A percentile compares a stretch with the other conserved stretches of the same genome.
These are phyloP conservation scores for Nemophila menziesii DNA, from an alignment of 257 asterid species.

Conservation along the genomic window DNA sequence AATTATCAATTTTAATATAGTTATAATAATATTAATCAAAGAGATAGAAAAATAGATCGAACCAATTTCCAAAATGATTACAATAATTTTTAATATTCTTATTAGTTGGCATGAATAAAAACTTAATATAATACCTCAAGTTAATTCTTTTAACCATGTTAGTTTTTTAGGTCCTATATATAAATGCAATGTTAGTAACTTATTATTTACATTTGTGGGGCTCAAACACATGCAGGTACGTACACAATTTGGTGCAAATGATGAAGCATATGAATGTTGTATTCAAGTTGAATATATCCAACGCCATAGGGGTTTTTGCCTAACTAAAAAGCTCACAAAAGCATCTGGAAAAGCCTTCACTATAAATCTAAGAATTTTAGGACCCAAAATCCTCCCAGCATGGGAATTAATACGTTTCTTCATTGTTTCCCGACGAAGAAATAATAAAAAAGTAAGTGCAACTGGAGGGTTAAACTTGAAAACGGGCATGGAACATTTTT, in stretches of 20 bases:
- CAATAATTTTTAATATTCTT: too few relatives aligned
- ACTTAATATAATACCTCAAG: too few relatives aligned
- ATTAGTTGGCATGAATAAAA: too few relatives aligned
- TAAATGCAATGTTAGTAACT: too few relatives aligned
- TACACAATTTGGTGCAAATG: slow-evolving; percentile 19
- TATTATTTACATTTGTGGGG: too few relatives aligned
- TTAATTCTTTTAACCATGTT: too few relatives aligned
- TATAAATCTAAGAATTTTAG: slow-evolving; percentile 11
- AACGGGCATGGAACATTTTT: slow-evolving; percentile 37
- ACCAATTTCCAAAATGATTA: too few relatives aligned
- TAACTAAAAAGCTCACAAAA: slow-evolving; percentile 17
- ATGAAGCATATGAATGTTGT: slow-evolving; percentile 28
- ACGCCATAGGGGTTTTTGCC: slow-evolving; percentile 22
- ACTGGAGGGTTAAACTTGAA: slow-evolving; percentile 24
- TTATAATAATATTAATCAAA: too few relatives aligned
- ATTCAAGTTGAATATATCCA: slow-evolving; percentile 20
- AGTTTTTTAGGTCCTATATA: too few relatives aligned
- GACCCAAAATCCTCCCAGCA: slow-evolving; percentile 21
- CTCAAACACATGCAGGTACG: too few relatives aligned
- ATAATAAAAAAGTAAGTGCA: background rate
- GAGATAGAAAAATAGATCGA: too few relatives aligned
- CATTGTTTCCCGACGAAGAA: background rate
- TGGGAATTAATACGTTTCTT: slow-evolving; percentile 14
- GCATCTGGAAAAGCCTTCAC: slow-evolving; percentile 12
- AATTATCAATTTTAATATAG: too few relatives aligned